phyloP scores from a whole-genome alignment of 257 asterid genomes.

The Solanum pinnatisectum region DNA sequence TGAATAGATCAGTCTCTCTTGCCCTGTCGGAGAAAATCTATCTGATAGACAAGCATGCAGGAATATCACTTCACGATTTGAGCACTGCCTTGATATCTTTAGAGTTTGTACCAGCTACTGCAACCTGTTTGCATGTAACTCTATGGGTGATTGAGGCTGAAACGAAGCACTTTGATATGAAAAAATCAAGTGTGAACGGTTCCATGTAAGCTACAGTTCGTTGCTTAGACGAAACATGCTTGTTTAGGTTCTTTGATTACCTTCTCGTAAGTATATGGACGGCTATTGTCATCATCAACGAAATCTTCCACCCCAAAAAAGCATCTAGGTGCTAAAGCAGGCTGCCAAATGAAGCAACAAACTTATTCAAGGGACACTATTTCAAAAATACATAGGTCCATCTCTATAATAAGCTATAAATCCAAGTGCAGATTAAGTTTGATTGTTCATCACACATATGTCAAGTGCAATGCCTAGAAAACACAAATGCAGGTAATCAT shows the following conservation, averaged over 20 bases:
- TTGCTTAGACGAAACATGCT: conserved; percentile 83
- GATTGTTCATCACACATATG: background rate
- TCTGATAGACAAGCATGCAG: conserved; percentile 79
- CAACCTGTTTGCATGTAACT: conserved; percentile 92
- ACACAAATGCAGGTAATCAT: background rate
- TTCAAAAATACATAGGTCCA: background rate
- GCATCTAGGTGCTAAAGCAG: conserved; percentile 65
- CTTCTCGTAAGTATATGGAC: conserved; percentile 81
- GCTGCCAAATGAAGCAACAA: conserved; percentile 25
- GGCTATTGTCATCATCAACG: conserved; percentile 75
- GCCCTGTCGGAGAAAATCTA: conserved; percentile 72
- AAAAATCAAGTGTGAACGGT: conserved; percentile 85
- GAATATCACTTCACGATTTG: conserved; percentile 75
- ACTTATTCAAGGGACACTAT: background rate
- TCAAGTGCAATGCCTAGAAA: background rate
- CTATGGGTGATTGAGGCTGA: conserved; percentile 92
- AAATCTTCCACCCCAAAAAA: conserved; percentile 97
- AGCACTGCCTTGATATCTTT: conserved; percentile 90
- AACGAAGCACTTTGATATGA: conserved; percentile 80
- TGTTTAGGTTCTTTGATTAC: conserved; percentile 65
- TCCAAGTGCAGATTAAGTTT: background rate
- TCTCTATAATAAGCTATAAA: background rate
- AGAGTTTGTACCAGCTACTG: conserved; percentile 94
- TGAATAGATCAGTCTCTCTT: conserved; percentile 85
- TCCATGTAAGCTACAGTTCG: conserved; percentile 84